Evolutionary conservation across 306 rosid genomes (phyloP).

Genomic region (Cicer chorassanicum): DNA sequence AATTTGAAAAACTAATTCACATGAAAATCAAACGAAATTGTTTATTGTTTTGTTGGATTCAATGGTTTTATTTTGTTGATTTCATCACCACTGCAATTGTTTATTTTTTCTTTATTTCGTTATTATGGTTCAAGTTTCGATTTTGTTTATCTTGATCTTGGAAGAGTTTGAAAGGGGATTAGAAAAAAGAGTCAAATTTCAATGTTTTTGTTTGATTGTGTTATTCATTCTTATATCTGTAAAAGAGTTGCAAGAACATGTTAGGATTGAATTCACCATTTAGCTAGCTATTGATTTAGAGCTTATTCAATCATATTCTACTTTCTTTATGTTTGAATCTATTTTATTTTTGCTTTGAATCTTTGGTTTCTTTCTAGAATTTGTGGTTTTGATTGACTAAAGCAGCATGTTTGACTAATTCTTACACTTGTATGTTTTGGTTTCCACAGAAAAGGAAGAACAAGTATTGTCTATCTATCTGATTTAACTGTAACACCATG

Average conservation of each 20-base stretch:
- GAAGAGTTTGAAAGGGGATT: conserved; percentile 16
- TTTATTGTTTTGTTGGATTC: conserved; percentile 5
- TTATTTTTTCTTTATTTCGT: not conserved
- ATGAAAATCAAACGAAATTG: not conserved
- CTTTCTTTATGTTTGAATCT: not conserved
- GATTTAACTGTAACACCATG: conserved; percentile 53
- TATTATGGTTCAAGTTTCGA: conserved; percentile 1
- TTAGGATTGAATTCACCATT: not conserved
- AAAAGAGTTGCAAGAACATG: too few species aligned
- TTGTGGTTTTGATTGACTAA: not conserved
- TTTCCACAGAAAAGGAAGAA: conserved; percentile 12
- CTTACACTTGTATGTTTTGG: conserved; percentile 15
- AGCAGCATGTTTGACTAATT: conserved; percentile 40
- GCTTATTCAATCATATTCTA: not conserved
- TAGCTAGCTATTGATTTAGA: not conserved
- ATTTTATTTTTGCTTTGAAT: not conserved
- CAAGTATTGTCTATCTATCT: conserved; percentile 21
- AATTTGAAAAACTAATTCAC: not conserved
- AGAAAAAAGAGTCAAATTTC: not conserved
- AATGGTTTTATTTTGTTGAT: not conserved
- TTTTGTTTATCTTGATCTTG: conserved; percentile 23
- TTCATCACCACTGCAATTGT: not conserved
- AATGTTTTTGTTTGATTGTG: not conserved
- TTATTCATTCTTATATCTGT: too few species aligned
- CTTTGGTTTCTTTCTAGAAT: not conserved